These are phyloP conservation scores for Asterophora lycoperdoides DNA, from an alignment of 768 basidiomycete genomes.

Conservation along the genomic window DNA sequence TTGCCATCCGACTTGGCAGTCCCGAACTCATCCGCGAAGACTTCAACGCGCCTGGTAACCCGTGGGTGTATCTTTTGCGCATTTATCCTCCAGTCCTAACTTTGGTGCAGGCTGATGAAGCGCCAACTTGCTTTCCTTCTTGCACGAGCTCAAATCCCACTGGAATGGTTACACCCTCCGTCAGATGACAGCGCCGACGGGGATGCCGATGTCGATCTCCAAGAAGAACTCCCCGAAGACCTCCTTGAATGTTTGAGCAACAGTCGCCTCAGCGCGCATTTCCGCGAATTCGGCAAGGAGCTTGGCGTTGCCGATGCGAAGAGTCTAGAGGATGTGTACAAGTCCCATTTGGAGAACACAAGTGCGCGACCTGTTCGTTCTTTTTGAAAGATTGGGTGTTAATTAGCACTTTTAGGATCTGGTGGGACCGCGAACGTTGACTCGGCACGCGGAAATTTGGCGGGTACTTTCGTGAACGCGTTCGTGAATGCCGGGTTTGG, in stretches of 20 bases:
- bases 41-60: slow-evolving; percentile 86
- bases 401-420: slow-evolving; percentile 40
- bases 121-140: slow-evolving; percentile 93
- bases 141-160: slow-evolving; percentile 85
- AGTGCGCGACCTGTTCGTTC: slow-evolving; percentile 37
- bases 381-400: neutral
- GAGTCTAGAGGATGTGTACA: slow-evolving; percentile 95
- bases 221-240: slow-evolving; percentile 72
- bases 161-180: slow-evolving; percentile 80
- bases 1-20: slow-evolving; percentile 84
- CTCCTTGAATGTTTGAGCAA: slow-evolving; percentile 85
- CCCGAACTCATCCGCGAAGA: slow-evolving; percentile 77
- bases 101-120: slow-evolving; percentile 67
- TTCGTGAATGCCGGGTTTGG: slow-evolving; percentile 99
- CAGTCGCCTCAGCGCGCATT: slow-evolving; percentile 74
- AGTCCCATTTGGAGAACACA: slow-evolving; percentile 89
- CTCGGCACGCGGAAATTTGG: slow-evolving; percentile 90
- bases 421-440: slow-evolving; percentile 76
- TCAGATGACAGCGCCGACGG: slow-evolving; percentile 46
- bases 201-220: slow-evolving; percentile 50
- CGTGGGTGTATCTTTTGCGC: slow-evolving; percentile 41
- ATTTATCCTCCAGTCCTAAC: neutral
- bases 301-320: slow-evolving; percentile 86
- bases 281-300: slow-evolving; percentile 92
- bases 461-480: slow-evolving; percentile 97